A percentile compares a stretch with the other conserved stretches of the same genome.
Conservation (phyloP, 2,329 filamentous ascomycete species). For the Huntiella omanensis region DNA sequence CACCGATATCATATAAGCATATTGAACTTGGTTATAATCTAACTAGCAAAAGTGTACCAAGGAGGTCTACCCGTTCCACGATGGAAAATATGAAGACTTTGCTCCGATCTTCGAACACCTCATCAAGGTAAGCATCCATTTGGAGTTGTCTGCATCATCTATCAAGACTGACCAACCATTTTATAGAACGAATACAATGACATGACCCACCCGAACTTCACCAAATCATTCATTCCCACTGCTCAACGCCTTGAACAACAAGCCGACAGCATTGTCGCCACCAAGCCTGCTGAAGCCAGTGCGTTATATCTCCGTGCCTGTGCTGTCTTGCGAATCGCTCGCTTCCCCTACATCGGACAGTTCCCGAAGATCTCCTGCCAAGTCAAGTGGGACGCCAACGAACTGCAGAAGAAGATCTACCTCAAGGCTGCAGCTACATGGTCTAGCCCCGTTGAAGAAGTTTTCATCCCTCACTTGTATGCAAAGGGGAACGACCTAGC, state of each 20-base stretch:
- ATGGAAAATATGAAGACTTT: conserved; percentile 49
- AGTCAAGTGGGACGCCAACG: conserved; percentile 43
- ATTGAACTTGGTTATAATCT: not conserved
- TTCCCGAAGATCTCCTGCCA: conserved; percentile 22
- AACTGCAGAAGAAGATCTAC: conserved; percentile 44
- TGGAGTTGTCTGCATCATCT: not conserved
- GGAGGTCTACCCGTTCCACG: conserved; percentile 57
- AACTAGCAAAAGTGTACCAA: conserved; percentile 28
- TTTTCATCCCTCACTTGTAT: conserved; percentile 39
- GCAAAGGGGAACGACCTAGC: conserved; percentile 30
- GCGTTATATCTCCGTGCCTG: conserved; percentile 51
- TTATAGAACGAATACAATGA: conserved; percentile 39
- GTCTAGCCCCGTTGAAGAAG: conserved; percentile 40
- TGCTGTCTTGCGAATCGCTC: conserved; percentile 52
- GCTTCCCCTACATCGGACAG: conserved; percentile 41
- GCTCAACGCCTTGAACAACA: conserved; percentile 36
- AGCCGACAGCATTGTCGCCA: conserved; percentile 31
- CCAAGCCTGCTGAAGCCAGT: conserved; percentile 33
- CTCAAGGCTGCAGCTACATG: conserved; percentile 35
- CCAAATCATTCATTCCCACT: conserved; percentile 39
- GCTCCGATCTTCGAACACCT: conserved; percentile 47
- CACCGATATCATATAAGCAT: not conserved
- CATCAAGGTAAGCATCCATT: conserved; percentile 26
- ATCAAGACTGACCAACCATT: not conserved
- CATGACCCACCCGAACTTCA: conserved; percentile 46